Conservation (phyloP, 2,329 filamentous ascomycete species). For the Atkinsonella hypoxylon region DNA sequence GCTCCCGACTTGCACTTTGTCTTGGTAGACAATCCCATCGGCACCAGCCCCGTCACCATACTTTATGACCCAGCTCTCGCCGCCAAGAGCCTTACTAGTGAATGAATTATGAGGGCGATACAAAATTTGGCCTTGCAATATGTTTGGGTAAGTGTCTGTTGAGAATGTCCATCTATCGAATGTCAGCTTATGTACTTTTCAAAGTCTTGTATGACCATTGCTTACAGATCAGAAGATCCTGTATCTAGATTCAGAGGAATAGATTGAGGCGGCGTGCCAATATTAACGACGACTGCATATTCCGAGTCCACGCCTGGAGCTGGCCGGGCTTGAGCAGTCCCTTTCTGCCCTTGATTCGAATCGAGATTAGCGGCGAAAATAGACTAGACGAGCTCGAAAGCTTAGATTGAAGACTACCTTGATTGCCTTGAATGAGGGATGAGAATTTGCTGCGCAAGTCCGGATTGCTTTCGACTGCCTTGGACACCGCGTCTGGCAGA, state of each 20-base stretch:
- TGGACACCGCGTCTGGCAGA: conserved; percentile 16
- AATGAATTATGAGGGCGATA: conserved; percentile 39
- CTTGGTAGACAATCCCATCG: conserved; percentile 51
- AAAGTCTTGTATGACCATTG: background rate
- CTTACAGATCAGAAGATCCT: conserved; percentile 36
- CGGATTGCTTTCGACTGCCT: conserved; percentile 13
- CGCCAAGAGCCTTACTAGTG: conserved; percentile 29
- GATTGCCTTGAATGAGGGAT: conserved; percentile 2
- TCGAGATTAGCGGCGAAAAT: background rate
- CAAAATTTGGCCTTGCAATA: conserved; percentile 39
- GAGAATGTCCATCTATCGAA: conserved; percentile 55
- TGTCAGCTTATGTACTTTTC: background rate
- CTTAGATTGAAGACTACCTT: background rate
- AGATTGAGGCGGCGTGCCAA: conserved; percentile 45
- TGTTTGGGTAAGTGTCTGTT: conserved; percentile 34
- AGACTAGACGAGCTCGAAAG: background rate
- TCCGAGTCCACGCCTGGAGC: conserved; percentile 35
- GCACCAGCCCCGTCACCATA: conserved; percentile 57
- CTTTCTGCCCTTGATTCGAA: conserved; percentile 10
- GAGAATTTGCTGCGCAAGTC: conserved; percentile 15
- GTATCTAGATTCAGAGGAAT: conserved; percentile 62
- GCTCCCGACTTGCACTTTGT: conserved; percentile 49
- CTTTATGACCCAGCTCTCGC: conserved; percentile 41
- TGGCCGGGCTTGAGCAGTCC: conserved; percentile 14
- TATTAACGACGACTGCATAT: conserved; percentile 48